These are phyloP conservation scores for Atkinsonella texensis DNA, from an alignment of 2,329 filamentous ascomycete species.

Conservation along the genomic window DNA sequence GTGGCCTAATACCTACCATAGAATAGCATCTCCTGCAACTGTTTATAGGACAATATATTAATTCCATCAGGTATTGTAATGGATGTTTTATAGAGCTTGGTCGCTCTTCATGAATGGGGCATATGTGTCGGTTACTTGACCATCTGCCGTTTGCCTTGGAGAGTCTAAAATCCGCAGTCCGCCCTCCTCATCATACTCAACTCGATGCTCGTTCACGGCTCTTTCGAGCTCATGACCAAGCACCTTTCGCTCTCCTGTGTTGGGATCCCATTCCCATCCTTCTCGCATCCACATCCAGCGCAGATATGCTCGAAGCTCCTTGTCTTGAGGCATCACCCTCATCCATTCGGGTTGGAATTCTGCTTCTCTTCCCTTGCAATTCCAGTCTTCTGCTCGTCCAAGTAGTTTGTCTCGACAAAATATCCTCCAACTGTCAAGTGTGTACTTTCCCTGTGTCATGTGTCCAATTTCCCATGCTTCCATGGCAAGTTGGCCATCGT, in stretches of 20 bases:
- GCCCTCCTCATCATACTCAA: constrained; percentile 42
- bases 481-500: constrained; percentile 6
- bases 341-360: constrained; percentile 83
- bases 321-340: constrained; percentile 69
- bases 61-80: no score
- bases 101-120: not conserved
- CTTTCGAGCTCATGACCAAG: constrained; percentile 40
- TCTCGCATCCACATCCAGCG: constrained; percentile 89
- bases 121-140: not conserved
- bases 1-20: no score
- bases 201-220: constrained; percentile 45
- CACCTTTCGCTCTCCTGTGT: constrained; percentile 50
- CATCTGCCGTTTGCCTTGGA: not conserved
- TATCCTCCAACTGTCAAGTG: constrained; percentile 83
- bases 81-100: not conserved
- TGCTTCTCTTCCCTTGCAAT: constrained; percentile 38
- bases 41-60: no score
- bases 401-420: constrained; percentile 76
- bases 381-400: constrained; percentile 53
- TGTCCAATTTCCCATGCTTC: constrained; percentile 75
- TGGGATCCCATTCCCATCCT: constrained; percentile 69
- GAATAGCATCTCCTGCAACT: no score
- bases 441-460: constrained; percentile 70
- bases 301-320: constrained; percentile 77
- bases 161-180: constrained; percentile 29